phyloP scores from a whole-genome alignment of 2,329 filamentous ascomycete species.

The Fusarium musae region DNA sequence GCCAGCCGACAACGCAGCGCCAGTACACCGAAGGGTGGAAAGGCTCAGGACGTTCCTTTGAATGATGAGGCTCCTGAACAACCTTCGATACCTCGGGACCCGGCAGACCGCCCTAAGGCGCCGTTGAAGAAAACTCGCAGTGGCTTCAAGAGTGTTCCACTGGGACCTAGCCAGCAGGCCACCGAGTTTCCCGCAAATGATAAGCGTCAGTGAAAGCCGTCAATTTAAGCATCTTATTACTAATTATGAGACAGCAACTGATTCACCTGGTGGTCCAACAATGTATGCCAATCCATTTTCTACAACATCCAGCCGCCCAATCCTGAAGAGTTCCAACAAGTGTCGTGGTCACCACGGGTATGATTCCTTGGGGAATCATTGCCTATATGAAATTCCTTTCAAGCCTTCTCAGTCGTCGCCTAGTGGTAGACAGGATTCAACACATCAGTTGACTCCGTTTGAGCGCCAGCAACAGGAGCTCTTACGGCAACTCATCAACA shows the following conservation, averaged over 20 bases:
- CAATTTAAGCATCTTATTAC: neutral
- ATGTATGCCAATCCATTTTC: slow-evolving; percentile 57
- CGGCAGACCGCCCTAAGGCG: slow-evolving; percentile 39
- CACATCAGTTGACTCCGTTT: slow-evolving; percentile 49
- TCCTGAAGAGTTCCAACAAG: slow-evolving; percentile 24
- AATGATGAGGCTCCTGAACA: neutral
- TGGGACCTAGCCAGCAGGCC: slow-evolving; percentile 20
- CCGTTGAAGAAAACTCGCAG: slow-evolving; percentile 40
- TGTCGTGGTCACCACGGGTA: slow-evolving; percentile 11
- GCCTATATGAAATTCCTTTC: slow-evolving; percentile 10
- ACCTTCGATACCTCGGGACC: slow-evolving; percentile 20
- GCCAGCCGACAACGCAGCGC: slow-evolving; percentile 46
- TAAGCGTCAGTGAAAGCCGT: slow-evolving; percentile 21
- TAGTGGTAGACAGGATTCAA: slow-evolving; percentile 47
- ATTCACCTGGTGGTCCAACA: slow-evolving; percentile 50
- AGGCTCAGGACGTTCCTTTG: slow-evolving; percentile 6
- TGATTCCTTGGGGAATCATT: slow-evolving; percentile 13
- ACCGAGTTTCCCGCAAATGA: slow-evolving; percentile 14
- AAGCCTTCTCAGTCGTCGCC: slow-evolving; percentile 36
- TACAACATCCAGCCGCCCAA: slow-evolving; percentile 29
- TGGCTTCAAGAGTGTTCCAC: slow-evolving; percentile 29
- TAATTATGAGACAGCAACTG: slow-evolving; percentile 23
- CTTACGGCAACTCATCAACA: slow-evolving; percentile 52
- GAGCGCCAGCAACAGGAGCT: slow-evolving; percentile 55
- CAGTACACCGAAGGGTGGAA: slow-evolving; percentile 45